Percentiles rank a stretch among this genome's conserved stretches.
These are phyloP conservation scores for Furcasterigmium sp. DNA, from an alignment of 2,329 filamentous ascomycete species.

Conservation along the genomic window DNA sequence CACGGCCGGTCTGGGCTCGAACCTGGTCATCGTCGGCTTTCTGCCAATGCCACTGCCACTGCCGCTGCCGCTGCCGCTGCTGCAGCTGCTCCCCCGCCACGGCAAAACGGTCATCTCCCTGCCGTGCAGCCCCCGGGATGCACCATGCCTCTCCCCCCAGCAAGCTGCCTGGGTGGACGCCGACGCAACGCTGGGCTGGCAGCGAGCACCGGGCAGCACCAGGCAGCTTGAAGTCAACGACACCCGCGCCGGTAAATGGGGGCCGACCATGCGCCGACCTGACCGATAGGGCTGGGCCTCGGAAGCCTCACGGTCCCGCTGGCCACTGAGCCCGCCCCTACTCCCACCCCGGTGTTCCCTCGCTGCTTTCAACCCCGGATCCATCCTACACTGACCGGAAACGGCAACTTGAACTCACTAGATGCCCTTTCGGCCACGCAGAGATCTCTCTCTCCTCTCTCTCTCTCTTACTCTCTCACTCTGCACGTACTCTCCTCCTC, in stretches of 20 bases:
- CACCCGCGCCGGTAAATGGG: neutral
- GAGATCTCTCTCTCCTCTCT: slow-evolving; percentile 6
- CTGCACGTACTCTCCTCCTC: too few relatives aligned
- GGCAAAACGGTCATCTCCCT: too few relatives aligned
- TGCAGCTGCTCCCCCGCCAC: too few relatives aligned
- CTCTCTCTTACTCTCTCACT: too few relatives aligned
- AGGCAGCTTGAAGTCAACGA: too few relatives aligned
- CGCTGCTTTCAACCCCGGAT: slow-evolving; percentile 10
- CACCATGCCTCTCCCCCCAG: too few relatives aligned
- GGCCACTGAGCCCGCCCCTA: neutral
- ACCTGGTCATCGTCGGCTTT: neutral
- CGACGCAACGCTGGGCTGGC: too few relatives aligned
- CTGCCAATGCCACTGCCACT: too few relatives aligned
- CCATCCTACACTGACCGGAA: slow-evolving; percentile 8
- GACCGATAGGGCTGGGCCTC: neutral
- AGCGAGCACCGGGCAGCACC: too few relatives aligned
- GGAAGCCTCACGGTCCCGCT: neutral
- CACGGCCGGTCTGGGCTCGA: neutral
- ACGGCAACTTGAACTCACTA: slow-evolving; percentile 14
- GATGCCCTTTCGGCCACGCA: slow-evolving; percentile 12
- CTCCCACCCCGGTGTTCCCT: neutral
- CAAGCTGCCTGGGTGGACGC: too few relatives aligned
- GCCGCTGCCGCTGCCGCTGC: too few relatives aligned
- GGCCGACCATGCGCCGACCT: neutral
- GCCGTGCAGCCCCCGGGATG: too few relatives aligned